Conservation (phyloP, 75 land plant species). For the Chamaecyparis obtusa region DNA sequence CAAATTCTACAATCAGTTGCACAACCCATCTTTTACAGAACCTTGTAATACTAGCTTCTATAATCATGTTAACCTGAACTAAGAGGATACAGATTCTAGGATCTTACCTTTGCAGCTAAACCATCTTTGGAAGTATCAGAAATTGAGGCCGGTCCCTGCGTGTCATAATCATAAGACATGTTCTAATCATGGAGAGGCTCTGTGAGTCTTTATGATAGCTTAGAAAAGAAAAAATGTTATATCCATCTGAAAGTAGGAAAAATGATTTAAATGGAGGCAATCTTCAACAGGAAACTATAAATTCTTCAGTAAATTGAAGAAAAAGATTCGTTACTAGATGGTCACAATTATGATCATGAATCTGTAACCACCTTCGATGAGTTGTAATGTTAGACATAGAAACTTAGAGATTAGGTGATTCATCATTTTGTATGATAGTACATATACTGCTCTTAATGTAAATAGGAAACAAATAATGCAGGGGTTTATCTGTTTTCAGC, state of each 20-base stretch:
- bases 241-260: not conserved
- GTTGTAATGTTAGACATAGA: not conserved
- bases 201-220: not conserved
- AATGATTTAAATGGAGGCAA: not conserved
- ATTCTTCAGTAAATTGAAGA: not conserved
- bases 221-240: not conserved
- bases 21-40: not conserved
- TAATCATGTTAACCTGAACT: slow-evolving; percentile 5
- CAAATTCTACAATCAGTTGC: not conserved
- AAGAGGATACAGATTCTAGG: not conserved
- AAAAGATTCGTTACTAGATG: not conserved
- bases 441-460: not conserved
- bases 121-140: slow-evolving; percentile 38
- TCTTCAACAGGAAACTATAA: not conserved
- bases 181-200: not conserved
- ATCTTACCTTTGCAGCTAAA: slow-evolving; percentile 41
- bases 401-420: not conserved
- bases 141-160: slow-evolving; percentile 23
- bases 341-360: not conserved
- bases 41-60: not conserved
- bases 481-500: not conserved
- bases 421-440: not conserved
- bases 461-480: not conserved
- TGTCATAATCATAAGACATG: not conserved
- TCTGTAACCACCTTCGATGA: not conserved